Conservation (phyloP, 352 stramenopile genomes). For the Pythium utonaiense region DNA sequence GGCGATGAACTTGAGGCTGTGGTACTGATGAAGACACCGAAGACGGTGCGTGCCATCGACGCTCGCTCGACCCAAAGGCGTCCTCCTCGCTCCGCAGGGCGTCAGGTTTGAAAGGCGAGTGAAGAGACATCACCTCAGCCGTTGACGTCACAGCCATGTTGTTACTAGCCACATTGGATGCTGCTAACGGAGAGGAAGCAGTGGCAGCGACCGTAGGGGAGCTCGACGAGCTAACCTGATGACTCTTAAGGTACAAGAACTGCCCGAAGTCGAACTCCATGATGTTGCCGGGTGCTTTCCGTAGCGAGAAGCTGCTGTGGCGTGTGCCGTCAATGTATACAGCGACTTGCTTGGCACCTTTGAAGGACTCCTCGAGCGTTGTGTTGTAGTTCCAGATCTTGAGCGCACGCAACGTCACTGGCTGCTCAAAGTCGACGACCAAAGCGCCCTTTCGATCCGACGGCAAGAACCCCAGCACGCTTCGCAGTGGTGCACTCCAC, state of each 20-base stretch:
- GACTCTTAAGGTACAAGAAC: constrained; percentile 49
- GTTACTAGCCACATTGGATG: not conserved
- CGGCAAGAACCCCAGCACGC: constrained; percentile 31
- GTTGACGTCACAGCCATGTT: not conserved
- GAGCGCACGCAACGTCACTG: constrained; percentile 42
- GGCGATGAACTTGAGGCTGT: not conserved
- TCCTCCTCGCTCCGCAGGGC: constrained; percentile 12
- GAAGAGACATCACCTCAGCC: constrained; percentile 13
- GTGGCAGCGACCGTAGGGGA: not conserved
- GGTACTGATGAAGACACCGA: not conserved
- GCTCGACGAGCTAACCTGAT: not conserved
- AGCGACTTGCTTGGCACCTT: constrained; percentile 61
- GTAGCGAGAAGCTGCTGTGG: constrained; percentile 52
- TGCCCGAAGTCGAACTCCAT: constrained; percentile 86
- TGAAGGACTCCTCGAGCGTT: constrained; percentile 69
- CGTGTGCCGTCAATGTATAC: constrained; percentile 48
- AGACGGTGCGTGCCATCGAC: not conserved
- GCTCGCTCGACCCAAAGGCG: not conserved
- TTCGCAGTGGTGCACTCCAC: constrained; percentile 52
- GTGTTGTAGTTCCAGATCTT: constrained; percentile 84
- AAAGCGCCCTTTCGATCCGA: constrained; percentile 33
- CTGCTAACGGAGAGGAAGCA: not conserved
- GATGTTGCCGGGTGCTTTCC: constrained; percentile 74
- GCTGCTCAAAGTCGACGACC: constrained; percentile 44
- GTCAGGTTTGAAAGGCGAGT: constrained; percentile 21